phyloP scores from a whole-genome alignment of 495 filamentous ascomycete genomes.

The Elaphomyces granulatus region DNA sequence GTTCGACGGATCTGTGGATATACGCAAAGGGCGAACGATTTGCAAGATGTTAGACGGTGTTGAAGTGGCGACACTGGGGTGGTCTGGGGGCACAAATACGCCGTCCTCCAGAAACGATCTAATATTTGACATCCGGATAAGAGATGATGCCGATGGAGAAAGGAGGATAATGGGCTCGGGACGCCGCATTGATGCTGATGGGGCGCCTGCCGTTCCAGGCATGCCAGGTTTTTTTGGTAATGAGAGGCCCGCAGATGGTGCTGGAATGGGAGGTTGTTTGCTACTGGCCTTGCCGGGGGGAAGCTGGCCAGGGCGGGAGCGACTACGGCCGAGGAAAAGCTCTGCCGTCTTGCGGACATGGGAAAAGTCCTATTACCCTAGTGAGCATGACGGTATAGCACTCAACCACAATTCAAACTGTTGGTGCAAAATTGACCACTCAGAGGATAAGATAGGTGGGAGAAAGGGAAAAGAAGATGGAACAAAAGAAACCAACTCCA shows the following conservation, averaged over 20 bases:
- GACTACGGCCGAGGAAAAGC: slow-evolving; percentile 56
- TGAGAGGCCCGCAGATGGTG: slow-evolving; percentile 30
- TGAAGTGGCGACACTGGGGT: slow-evolving; percentile 40
- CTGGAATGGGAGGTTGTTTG: slow-evolving; percentile 22
- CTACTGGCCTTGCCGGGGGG: slow-evolving; percentile 23
- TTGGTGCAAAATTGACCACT: no score
- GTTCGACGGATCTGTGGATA: slow-evolving; percentile 36
- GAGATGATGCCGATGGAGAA: slow-evolving; percentile 92
- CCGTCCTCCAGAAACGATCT: slow-evolving; percentile 87
- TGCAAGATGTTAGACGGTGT: slow-evolving; percentile 64
- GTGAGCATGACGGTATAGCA: background rate
- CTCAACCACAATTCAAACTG: background rate
- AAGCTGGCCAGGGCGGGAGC: slow-evolving; percentile 32
- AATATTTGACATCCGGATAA: slow-evolving; percentile 95
- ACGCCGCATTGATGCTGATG: slow-evolving; percentile 35
- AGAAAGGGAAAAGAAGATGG: no score
- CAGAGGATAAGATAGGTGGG: no score
- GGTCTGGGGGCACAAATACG: slow-evolving; percentile 63
- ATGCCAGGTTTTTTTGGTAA: slow-evolving; percentile 11
- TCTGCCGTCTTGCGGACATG: slow-evolving; percentile 78
- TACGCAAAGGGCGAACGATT: slow-evolving; percentile 62
- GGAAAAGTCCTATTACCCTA: slow-evolving; percentile 93
- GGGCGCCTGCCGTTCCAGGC: slow-evolving; percentile 22
- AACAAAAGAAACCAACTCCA: background rate
- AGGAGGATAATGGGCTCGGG: slow-evolving; percentile 95